Base-by-base conservation (phyloP, 495 filamentous ascomycete genomes). In the Neurospora africana region DNA sequence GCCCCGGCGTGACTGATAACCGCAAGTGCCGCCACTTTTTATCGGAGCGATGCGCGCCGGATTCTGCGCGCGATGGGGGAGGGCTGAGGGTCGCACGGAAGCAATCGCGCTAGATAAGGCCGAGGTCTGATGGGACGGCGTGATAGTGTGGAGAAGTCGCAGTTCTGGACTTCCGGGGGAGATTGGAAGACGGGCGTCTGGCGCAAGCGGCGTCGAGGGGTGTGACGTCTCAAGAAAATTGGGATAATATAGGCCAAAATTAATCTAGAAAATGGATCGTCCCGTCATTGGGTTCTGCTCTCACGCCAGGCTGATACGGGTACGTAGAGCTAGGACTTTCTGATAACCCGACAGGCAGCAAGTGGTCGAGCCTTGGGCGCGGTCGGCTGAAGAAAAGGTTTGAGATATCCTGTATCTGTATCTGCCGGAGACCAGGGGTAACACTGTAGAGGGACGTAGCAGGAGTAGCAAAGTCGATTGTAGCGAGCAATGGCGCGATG, bases 1-100 rank as follows among this genome's bases (percentile, higher is more conserved):
- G 81, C 77, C 68, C 81, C 81, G 74, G 77, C 73, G 72, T 81
- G 81, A 79, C 74, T 79, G 77, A 83, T 80, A 61, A 84, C 77
- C 70, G 79, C 82, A 75, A 85, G 81, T 73, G 83, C 82, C 80
- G 83, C 84, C 84, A 84, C 79, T 76, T 79, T 65, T 65, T 82
- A 76, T 77, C 77, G 77, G 70, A 71, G 72, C 77, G 72, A 74
- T 73, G 78, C 81, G 80, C 82, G 80, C 77, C 75, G 73, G 38
- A 73, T 69, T 68, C 71, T 71, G 76, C 76, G 79, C 79, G 77
- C 76, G 74, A 69, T 47, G 71, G 70, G 70, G 44, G 72, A 72
- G 40, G 76, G 73, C n/a, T 23, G 6, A 67, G 70, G 43, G 53
- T 33, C 13, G 53, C 53, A 65, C 53, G 53, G 53, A 27, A 65